Conservation (phyloP, 306 rosid genomes). For the Psophocarpus tetragonolobus region DNA sequence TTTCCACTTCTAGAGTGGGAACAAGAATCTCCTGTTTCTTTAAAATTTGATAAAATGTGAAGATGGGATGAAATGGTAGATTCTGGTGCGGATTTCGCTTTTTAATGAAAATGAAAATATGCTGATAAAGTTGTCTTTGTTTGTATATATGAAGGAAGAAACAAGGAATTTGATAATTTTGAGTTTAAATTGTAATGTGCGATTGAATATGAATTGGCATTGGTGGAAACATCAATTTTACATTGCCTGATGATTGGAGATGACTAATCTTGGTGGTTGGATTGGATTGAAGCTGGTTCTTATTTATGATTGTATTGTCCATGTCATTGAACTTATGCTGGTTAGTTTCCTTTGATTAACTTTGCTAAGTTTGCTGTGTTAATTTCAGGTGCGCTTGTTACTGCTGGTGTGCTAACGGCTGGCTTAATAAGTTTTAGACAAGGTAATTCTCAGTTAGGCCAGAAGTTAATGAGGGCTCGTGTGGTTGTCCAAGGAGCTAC, state of each 20-base stretch:
- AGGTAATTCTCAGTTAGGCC: constrained; percentile 88
- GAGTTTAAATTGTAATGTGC: not conserved
- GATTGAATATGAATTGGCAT: constrained; percentile 13
- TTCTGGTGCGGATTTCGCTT: constrained; percentile 9
- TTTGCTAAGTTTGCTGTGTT: constrained; percentile 14
- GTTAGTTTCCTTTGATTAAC: constrained; percentile 16
- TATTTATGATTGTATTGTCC: not conserved
- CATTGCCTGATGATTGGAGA: not conserved
- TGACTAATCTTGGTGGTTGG: not conserved
- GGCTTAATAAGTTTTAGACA: constrained; percentile 81
- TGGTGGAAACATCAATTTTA: constrained; percentile 3
- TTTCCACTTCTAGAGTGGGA: constrained; percentile 1
- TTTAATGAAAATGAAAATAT: not conserved
- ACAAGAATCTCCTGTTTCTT: not conserved
- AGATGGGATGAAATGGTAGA: not conserved
- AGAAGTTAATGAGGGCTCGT: constrained; percentile 92
- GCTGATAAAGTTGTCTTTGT: not conserved
- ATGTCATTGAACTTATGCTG: not conserved
- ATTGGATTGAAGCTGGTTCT: constrained; percentile 8
- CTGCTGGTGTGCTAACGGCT: constrained; percentile 89
- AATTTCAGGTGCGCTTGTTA: constrained; percentile 71
- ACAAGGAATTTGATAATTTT: constrained; percentile 7
- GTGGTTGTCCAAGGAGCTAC: constrained; percentile 91
- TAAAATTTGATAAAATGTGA: not conserved
- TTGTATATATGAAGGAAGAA: not conserved